These are phyloP conservation scores for Drosera capensis DNA, from an alignment of 148 eudicot species.

Conservation along the genomic window DNA sequence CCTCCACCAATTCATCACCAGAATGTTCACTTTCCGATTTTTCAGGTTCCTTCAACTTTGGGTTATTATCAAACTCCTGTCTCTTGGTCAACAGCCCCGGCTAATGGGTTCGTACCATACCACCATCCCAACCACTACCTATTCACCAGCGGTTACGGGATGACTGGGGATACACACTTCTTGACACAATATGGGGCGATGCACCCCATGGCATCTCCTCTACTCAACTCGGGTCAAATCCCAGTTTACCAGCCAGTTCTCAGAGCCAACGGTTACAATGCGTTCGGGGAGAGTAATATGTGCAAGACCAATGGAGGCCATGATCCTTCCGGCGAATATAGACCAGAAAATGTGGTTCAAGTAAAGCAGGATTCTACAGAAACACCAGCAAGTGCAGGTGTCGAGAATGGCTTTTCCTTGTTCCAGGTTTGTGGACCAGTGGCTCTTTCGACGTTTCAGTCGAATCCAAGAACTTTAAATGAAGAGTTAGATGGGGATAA, in stretches of 20 bases:
- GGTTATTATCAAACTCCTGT: slow-evolving; percentile 66
- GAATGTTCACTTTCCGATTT: slow-evolving; percentile 40
- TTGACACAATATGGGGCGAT: slow-evolving; percentile 55
- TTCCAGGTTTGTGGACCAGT: slow-evolving; percentile 75
- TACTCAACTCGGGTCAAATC: slow-evolving; percentile 30
- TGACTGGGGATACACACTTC: slow-evolving; percentile 39
- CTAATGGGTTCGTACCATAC: slow-evolving; percentile 51
- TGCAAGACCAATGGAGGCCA: slow-evolving; percentile 13
- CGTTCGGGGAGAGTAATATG: slow-evolving; percentile 22
- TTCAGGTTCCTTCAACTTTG: slow-evolving; percentile 49
- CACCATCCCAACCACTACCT: slow-evolving; percentile 58
- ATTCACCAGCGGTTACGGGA: slow-evolving; percentile 37
- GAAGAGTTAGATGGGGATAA: slow-evolving; percentile 24
- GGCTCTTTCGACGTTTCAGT: slow-evolving; percentile 36
- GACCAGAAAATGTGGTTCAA: slow-evolving; percentile 17
- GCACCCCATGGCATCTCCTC: slow-evolving; percentile 47
- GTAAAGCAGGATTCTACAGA: slow-evolving; percentile 11
- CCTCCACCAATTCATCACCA: slow-evolving; percentile 47
- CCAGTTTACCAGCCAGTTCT: slow-evolving; percentile 56
- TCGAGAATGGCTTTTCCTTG: slow-evolving; percentile 56
- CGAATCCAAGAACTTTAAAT: slow-evolving; percentile 22
- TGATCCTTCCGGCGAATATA: slow-evolving; percentile 16
- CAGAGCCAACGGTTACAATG: slow-evolving; percentile 24
- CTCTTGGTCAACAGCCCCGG: slow-evolving; percentile 55
- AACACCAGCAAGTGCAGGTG: slow-evolving; percentile 12